phyloP scores from a whole-genome alignment of 371 early-diverging fungal genomes.

The Rhizopus microsporus region DNA sequence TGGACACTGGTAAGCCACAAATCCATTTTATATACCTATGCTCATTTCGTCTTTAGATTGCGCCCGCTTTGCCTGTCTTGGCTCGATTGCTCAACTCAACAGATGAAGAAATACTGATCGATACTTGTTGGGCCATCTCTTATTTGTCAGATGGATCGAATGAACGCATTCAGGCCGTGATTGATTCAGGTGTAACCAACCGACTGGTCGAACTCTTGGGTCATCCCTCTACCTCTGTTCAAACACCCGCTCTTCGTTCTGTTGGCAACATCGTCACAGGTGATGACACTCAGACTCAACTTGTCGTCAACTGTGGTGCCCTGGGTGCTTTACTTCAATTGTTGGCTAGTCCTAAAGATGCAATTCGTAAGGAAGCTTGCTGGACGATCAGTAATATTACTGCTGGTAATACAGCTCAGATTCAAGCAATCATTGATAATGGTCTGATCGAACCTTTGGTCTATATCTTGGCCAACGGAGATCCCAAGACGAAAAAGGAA shows the following conservation, averaged over 20 bases:
- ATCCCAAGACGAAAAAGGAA: slow-evolving; percentile 98
- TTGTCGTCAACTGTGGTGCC: slow-evolving; percentile 89
- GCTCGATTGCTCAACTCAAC: slow-evolving; percentile 85
- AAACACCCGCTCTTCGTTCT: slow-evolving; percentile 97
- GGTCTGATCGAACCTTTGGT: slow-evolving; percentile 94
- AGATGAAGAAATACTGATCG: slow-evolving; percentile 97
- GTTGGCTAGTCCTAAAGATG: slow-evolving; percentile 86
- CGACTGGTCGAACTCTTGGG: slow-evolving; percentile 92
- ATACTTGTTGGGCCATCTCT: slow-evolving; percentile 99
- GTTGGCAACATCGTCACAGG: slow-evolving; percentile 99
- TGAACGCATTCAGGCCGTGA: slow-evolving; percentile 95
- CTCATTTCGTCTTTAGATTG: slow-evolving; percentile 3
- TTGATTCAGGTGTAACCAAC: slow-evolving; percentile 93
- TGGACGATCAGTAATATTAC: slow-evolving; percentile 99
- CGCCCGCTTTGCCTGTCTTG: slow-evolving; percentile 85
- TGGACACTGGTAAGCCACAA: slow-evolving; percentile 70
- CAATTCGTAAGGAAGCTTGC: slow-evolving; percentile 99
- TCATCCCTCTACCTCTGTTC: slow-evolving; percentile 85
- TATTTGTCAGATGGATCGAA: slow-evolving; percentile 97
- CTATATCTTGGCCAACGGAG: slow-evolving; percentile 84
- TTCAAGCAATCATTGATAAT: slow-evolving; percentile 94
- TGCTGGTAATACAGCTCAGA: slow-evolving; percentile 97
- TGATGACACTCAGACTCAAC: slow-evolving; percentile 97
- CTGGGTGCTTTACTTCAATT: slow-evolving; percentile 82
- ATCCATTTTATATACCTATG: background rate